Conservation (phyloP, 2,329 filamentous ascomycete species). For the Fusarium austroafricanum region DNA sequence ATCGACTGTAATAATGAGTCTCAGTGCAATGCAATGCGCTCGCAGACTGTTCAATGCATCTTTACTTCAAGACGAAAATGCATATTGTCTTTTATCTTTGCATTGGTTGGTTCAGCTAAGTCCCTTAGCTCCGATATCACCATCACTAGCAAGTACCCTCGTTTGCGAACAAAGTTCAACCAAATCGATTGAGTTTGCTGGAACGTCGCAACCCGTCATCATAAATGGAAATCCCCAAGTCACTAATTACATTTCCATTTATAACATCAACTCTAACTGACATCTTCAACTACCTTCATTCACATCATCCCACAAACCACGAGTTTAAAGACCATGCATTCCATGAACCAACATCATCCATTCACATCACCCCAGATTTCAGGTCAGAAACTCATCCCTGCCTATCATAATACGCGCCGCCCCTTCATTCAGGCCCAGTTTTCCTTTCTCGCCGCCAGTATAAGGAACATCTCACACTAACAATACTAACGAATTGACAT, state of each 20-base stretch:
- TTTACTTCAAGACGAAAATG: neutral
- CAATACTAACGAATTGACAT: neutral
- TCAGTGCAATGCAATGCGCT: neutral
- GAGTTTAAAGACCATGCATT: slow-evolving; percentile 1
- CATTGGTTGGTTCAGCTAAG: neutral
- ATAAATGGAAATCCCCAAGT: neutral
- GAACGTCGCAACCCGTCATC: slow-evolving; percentile 17
- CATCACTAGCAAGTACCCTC: neutral
- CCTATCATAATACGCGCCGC: slow-evolving; percentile 6
- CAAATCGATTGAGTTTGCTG: slow-evolving; percentile 29
- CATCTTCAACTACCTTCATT: neutral
- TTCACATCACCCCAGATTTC: slow-evolving; percentile 23
- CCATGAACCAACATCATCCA: neutral
- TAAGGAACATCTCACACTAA: neutral
- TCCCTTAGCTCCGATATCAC: neutral
- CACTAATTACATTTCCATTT: neutral
- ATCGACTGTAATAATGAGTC: neutral
- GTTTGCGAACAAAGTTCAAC: slow-evolving; percentile 16
- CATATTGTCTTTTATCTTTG: neutral
- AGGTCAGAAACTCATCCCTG: slow-evolving; percentile 22
- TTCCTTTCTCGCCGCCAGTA: slow-evolving; percentile 6
- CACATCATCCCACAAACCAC: neutral
- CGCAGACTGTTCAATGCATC: neutral
- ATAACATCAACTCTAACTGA: neutral
- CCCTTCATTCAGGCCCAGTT: slow-evolving; percentile 32